Conservation (phyloP, 495 filamentous ascomycete species). For the Xylaria grammica region DNA sequence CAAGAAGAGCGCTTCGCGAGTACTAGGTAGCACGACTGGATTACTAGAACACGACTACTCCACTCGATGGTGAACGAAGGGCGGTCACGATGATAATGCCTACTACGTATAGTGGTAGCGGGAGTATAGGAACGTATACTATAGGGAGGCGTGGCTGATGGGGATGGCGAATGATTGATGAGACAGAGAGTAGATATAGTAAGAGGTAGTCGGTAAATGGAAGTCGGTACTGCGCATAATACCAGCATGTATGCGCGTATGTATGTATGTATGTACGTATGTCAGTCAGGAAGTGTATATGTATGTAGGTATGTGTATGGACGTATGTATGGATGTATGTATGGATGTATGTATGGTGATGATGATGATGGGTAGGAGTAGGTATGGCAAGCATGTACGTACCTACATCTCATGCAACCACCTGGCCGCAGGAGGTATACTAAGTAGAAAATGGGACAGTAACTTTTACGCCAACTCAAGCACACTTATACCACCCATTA, state of each 20-base stretch:
- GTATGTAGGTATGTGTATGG: background rate
- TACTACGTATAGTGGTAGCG: background rate
- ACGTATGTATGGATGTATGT: background rate
- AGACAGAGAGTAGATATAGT: background rate
- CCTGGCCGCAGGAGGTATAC: conserved; percentile 16
- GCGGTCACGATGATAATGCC: background rate
- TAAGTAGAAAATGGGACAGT: background rate
- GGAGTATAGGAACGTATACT: conserved; percentile 1
- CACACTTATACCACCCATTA: background rate
- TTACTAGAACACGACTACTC: background rate
- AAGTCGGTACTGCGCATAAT: too few relatives aligned
- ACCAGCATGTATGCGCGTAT: background rate
- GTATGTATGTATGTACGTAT: conserved; percentile 4
- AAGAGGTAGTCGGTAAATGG: too few relatives aligned
- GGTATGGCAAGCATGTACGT: conserved; percentile 17
- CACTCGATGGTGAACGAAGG: background rate
- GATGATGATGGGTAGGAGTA: background rate
- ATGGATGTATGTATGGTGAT: conserved; percentile 20
- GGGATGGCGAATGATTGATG: background rate
- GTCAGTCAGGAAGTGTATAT: conserved; percentile 15
- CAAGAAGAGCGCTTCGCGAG: background rate
- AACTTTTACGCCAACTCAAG: background rate
- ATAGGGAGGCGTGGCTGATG: background rate
- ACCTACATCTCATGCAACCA: conserved; percentile 23
- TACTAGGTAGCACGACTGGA: conserved; percentile 6